These are phyloP conservation scores for Scheffersomyces ergatensis DNA, from an alignment of 805 yeast species.

Conservation along the genomic window DNA sequence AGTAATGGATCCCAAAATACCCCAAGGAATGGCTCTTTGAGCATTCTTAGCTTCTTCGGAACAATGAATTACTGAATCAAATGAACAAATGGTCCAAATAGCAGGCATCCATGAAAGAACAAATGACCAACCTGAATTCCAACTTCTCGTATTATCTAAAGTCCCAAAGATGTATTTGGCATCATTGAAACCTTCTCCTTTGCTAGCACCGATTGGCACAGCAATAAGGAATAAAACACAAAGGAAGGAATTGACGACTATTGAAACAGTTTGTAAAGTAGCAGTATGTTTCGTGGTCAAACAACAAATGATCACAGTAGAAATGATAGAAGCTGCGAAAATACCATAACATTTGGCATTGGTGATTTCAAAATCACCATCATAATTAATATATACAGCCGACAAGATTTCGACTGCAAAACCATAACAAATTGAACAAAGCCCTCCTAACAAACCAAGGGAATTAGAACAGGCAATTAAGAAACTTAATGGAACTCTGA, in stretches of 20 bases:
- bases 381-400: constrained; percentile 51
- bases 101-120: constrained; percentile 58
- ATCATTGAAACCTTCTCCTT: constrained; percentile 22
- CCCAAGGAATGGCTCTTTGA: constrained; percentile 57
- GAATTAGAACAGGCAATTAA: constrained; percentile 68
- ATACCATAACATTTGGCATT: constrained; percentile 59
- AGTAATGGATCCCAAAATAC: constrained; percentile 55
- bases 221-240: constrained; percentile 59
- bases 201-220: constrained; percentile 64
- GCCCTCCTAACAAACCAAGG: constrained; percentile 62
- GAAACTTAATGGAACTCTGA: constrained; percentile 54
- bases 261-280: constrained; percentile 57
- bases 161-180: constrained; percentile 51
- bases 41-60: constrained; percentile 66
- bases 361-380: constrained; percentile 56
- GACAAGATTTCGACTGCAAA: constrained; percentile 60
- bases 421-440: constrained; percentile 70
- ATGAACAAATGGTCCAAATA: constrained; percentile 72
- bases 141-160: constrained; percentile 40
- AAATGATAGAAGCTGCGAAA: constrained; percentile 56
- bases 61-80: constrained; percentile 68
- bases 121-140: constrained; percentile 37
- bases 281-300: constrained; percentile 58
- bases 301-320: constrained; percentile 53
- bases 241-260: constrained; percentile 50